These are phyloP conservation scores for Fusarium sp. DNA, from an alignment of 2,329 filamentous ascomycete genomes.

Conservation along the genomic window DNA sequence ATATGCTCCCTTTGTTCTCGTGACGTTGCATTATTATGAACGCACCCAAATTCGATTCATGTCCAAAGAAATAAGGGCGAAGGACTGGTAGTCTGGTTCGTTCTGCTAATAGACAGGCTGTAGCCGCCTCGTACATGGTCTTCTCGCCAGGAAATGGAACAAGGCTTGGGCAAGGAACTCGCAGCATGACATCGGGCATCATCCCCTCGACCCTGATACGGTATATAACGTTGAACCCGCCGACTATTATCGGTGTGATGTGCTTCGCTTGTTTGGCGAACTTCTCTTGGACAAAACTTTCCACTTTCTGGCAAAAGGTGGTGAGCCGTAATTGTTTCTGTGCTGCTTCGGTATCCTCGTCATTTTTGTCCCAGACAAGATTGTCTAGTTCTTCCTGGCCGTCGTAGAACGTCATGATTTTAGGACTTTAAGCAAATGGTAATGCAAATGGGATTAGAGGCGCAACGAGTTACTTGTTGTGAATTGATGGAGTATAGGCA, in stretches of 20 bases:
- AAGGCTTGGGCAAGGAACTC: slow-evolving; percentile 19
- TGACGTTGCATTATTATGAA: slow-evolving; percentile 47
- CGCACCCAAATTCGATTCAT: slow-evolving; percentile 40
- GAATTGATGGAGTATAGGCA: neutral
- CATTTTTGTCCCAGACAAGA: slow-evolving; percentile 29
- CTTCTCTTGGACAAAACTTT: neutral
- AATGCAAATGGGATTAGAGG: too few species aligned
- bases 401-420: neutral
- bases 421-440: too few species aligned
- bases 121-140: slow-evolving; percentile 21
- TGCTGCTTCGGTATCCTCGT: slow-evolving; percentile 4
- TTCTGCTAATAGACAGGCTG: slow-evolving; percentile 9
- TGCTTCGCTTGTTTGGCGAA: neutral
- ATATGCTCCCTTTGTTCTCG: slow-evolving; percentile 42
- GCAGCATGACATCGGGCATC: slow-evolving; percentile 14
- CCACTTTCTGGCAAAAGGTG: neutral
- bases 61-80: slow-evolving; percentile 10
- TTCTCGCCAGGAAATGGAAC: slow-evolving; percentile 33
- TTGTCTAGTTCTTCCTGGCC: slow-evolving; percentile 29
- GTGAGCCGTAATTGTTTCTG: slow-evolving; percentile 8
- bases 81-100: slow-evolving; percentile 19
- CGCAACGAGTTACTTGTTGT: too few species aligned
- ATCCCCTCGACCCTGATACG: slow-evolving; percentile 13
- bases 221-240: slow-evolving; percentile 35
- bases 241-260: slow-evolving; percentile 12